Percentiles rank a stretch among this genome's conserved stretches.
Conservation (phyloP, 768 basidiomycete genomes). For the Pholiota conissans region DNA sequence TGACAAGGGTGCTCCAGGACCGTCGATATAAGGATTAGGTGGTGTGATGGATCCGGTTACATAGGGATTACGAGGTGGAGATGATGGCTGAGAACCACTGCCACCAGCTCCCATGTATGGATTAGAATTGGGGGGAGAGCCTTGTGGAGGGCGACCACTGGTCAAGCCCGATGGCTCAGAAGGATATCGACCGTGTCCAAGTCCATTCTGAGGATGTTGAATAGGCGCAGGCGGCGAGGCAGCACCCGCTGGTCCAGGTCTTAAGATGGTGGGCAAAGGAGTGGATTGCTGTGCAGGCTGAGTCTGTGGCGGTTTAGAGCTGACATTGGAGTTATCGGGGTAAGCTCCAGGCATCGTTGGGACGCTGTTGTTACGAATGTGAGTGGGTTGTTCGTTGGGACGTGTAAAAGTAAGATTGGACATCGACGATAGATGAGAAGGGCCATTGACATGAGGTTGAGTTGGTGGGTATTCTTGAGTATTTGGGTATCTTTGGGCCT, state of each 20-base stretch:
- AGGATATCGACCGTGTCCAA: constrained; percentile 13
- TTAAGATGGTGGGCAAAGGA: constrained; percentile 38
- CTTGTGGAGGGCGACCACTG: neutral
- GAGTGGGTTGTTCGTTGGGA: neutral
- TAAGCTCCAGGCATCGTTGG: neutral
- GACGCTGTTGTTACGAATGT: neutral
- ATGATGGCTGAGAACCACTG: constrained; percentile 1
- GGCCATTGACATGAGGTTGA: neutral
- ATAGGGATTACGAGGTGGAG: constrained; percentile 13
- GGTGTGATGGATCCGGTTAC: neutral
- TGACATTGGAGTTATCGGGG: neutral
- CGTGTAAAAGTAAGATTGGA: neutral
- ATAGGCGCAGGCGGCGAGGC: constrained; percentile 14
- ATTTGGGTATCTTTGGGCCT: neutral
- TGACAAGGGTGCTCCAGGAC: neutral
- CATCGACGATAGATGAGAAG: neutral
- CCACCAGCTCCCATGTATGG: constrained; percentile 18
- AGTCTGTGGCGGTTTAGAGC: neutral
- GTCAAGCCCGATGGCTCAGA: constrained; percentile 6
- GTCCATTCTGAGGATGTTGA: constrained; percentile 10
- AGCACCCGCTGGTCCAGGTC: constrained; percentile 28
- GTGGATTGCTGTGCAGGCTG: neutral
- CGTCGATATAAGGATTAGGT: constrained; percentile 3
- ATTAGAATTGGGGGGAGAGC: constrained; percentile 9
- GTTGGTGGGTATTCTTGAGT: neutral